Evolutionary conservation across 345 rosid species (phyloP), one percentile per base, ranked within the genome.

Genomic region (Brassica cretica): DNA sequence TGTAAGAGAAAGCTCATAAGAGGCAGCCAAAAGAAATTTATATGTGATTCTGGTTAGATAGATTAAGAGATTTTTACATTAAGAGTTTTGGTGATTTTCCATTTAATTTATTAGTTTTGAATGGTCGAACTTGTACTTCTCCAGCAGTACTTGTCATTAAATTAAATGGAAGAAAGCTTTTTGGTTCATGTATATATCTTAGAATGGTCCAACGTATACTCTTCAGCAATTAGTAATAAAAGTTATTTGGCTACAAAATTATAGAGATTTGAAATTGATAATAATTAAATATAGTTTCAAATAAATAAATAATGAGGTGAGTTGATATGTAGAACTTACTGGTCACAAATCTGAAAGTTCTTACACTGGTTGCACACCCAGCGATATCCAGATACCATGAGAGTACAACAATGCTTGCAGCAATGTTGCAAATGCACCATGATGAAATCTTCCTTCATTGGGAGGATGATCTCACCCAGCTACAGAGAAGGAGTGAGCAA

Each of bases 391-490:
- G 96, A 85, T 18, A 91, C 98, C 98, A 95, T 91, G 66, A 93
- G 84, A 79, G 86, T 80, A 76, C 94, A 93, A 78, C 99, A 95
- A 82, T 95, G 98, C 12, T 82, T 80, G 84, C 99, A 95, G 62
- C 94, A 87, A 83, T 90, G 91, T 87, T 95, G 99, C 76, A 95
- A 85, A 84, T 95, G 98, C 79, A 95, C 99, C 98, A 95, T 95
- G 80, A 95, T 95, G 84, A 95, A 95, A 78, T 95, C 99, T 84
- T 95, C 97, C 89, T 93, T 95, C 98, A 95, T 95, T 0, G 99
- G 98, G 78, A 85, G 76, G 76, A 95, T 95, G 67, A 97, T 95
- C 89, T 95, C 99, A 68, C 99, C 99, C 86, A 95, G 98, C 99
- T 95, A 87, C 16, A 85, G 68, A 79, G 72, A 76, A 76, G 62